Evolutionary conservation across 2,329 filamentous ascomycete genomes (phyloP).

Genomic region (Neofusicoccum ribis): DNA sequence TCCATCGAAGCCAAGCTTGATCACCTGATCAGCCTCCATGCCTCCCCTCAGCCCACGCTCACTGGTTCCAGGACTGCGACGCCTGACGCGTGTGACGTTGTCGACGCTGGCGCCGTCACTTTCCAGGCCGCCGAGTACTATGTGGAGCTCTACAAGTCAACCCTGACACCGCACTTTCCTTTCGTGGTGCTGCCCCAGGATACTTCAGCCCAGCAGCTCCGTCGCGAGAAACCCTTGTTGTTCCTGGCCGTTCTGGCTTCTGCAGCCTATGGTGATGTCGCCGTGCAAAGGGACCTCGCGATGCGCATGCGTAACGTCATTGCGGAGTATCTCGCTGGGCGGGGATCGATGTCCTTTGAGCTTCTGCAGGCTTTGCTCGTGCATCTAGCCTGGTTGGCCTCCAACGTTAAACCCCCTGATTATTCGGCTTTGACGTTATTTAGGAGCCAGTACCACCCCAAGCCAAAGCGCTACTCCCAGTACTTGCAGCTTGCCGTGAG

Average conservation of each 20-base stretch:
- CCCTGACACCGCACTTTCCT: slow-evolving; percentile 24
- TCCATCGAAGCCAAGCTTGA: neutral
- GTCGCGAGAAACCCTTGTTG: slow-evolving; percentile 34
- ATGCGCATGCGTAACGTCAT: slow-evolving; percentile 32
- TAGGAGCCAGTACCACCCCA: slow-evolving; percentile 35
- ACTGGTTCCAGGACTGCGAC: neutral
- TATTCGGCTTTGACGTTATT: neutral
- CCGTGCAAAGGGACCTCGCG: slow-evolving; percentile 30
- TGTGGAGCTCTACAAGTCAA: neutral
- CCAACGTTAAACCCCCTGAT: too few relatives aligned
- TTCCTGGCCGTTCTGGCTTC: slow-evolving; percentile 37
- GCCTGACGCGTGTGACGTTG: neutral
- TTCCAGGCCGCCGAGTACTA: neutral
- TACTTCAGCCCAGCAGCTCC: slow-evolving; percentile 21
- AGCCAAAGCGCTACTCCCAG: slow-evolving; percentile 24
- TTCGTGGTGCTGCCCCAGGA: slow-evolving; percentile 27
- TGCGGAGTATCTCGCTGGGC: slow-evolving; percentile 32
- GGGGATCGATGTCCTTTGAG: slow-evolving; percentile 39
- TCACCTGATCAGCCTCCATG: neutral
- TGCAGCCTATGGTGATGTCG: slow-evolving; percentile 26
- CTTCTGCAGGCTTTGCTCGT: slow-evolving; percentile 43
- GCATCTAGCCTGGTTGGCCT: slow-evolving; percentile 36
- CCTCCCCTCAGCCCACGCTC: slow-evolving; percentile 22
- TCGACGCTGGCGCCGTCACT: neutral
- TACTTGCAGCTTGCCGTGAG: slow-evolving; percentile 3